Base-by-base conservation (phyloP, 768 basidiomycete species). In the Termitomyces heimii region DNA sequence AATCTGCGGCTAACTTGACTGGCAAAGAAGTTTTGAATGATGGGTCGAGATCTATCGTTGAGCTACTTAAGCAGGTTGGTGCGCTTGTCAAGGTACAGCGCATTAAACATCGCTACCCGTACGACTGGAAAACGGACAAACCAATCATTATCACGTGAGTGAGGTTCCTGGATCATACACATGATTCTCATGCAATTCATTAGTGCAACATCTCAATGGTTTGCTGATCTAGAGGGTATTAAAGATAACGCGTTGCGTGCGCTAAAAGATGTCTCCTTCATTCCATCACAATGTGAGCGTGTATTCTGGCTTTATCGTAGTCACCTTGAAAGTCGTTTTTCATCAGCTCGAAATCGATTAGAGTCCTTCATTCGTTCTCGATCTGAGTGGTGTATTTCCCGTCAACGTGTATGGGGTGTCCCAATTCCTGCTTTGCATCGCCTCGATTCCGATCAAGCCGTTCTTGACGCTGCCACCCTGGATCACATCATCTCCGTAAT, bases 311-410 rank as follows among this genome's bases (percentile, higher is more conserved):
- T 44, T 46, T 28, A 14, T 40, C 10, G 28, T 26, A 57, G 13
- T 39, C 6, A 18, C 26, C 52, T 46, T 46, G 34, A 22, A 29
- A 28, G 16, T 56, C 32, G 45, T 51, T 34, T 40, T 31, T 16
- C 22, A 26, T 48, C 31, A 97, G 95, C 94, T 2, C 85, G 88
- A 9, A 89, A 86, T 46, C 87, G 94, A n/a, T 83, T 99, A 10
- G 86, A 92, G 61, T 77, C 94, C 0, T 96, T 93, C 69, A 79
- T 98, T 52, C 81, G 76, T 2, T 88, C 88, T 0, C 91, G 96
- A 12, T 93, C 94, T 0, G 96, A 99, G 73, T 99, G 96, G 96
- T 99, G 96, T 66, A 98, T 99, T 55, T 98, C 96, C 40, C 88
- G 96, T 6, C 96, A 99, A 67, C 88, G 96, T 31, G 89, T 90